Percentiles rank a stretch among this genome's conserved stretches.
These are phyloP conservation scores for Mycosarcoma mackinlayi DNA, from an alignment of 1,284 basidiomycete species.

Conservation along the genomic window DNA sequence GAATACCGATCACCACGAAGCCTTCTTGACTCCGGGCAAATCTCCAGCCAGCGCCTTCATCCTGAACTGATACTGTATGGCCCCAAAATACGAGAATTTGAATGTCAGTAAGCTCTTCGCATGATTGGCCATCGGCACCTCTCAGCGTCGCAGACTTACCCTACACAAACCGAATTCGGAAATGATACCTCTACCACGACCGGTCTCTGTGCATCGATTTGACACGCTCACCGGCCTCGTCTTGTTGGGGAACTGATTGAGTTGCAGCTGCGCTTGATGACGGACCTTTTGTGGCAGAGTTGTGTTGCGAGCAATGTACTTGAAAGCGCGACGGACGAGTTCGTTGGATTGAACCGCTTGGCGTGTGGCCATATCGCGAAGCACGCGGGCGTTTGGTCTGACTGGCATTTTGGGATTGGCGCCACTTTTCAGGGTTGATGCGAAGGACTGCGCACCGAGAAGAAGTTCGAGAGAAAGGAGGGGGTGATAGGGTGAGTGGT, in stretches of 20 bases:
- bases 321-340: constrained; percentile 65
- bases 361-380: constrained; percentile 65
- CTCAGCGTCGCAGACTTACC: constrained; percentile 71
- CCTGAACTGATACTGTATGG: constrained; percentile 84
- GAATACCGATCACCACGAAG: constrained; percentile 78
- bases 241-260: constrained; percentile 86
- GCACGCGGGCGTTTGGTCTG: constrained; percentile 57
- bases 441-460: neutral
- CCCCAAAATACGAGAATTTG: neutral
- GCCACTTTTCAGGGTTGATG: neutral
- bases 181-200: constrained; percentile 85
- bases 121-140: neutral
- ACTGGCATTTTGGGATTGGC: constrained; percentile 44
- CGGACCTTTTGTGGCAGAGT: constrained; percentile 75
- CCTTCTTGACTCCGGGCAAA: constrained; percentile 86
- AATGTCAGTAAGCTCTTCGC: neutral
- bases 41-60: constrained; percentile 81
- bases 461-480: neutral
- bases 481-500: too few species aligned
- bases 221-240: constrained; percentile 85
- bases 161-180: constrained; percentile 87
- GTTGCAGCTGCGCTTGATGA: constrained; percentile 93
- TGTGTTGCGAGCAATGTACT: constrained; percentile 67
- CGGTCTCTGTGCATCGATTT: constrained; percentile 86
- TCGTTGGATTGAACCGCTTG: constrained; percentile 66